phyloP scores from a whole-genome alignment of 2,329 filamentous ascomycete species.

The Botrytis elliptica region DNA sequence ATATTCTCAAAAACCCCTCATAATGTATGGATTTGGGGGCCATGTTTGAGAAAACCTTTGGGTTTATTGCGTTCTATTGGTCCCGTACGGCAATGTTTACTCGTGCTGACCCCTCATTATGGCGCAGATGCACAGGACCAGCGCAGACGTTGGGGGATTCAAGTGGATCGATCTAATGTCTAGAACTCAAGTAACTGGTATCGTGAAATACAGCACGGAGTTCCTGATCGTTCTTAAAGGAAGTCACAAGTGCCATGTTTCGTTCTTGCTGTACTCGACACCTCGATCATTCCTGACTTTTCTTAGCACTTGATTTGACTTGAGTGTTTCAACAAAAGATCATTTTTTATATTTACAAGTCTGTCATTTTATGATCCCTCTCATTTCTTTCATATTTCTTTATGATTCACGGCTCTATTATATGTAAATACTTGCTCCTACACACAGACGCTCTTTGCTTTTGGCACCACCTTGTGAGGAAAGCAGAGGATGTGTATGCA shows the following conservation, averaged over 20 bases:
- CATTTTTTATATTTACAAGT: not conserved
- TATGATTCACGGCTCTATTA: slow-evolving; percentile 1
- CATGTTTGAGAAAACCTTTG: not conserved
- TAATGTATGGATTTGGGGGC: not conserved
- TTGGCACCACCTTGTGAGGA: not conserved
- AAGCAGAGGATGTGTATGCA: not conserved
- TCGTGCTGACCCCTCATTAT: not conserved
- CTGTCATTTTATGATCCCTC: not conserved
- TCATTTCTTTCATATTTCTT: not conserved
- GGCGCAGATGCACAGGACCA: not conserved
- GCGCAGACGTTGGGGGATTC: not conserved
- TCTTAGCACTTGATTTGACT: not conserved
- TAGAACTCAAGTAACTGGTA: not conserved
- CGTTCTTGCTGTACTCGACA: not conserved
- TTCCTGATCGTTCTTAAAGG: slow-evolving; percentile 2
- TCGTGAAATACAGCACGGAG: not conserved
- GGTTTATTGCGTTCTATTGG: not conserved
- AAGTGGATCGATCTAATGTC: not conserved
- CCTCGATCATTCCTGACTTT: not conserved
- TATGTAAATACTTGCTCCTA: not conserved
- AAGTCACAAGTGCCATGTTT: not conserved
- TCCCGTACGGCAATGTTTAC: not conserved
- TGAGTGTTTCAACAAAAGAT: not conserved
- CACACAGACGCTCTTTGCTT: not conserved
- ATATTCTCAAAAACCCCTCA: not conserved